Conservation (phyloP, 495 filamentous ascomycete genomes). For the Penicillium bialowiezense region DNA sequence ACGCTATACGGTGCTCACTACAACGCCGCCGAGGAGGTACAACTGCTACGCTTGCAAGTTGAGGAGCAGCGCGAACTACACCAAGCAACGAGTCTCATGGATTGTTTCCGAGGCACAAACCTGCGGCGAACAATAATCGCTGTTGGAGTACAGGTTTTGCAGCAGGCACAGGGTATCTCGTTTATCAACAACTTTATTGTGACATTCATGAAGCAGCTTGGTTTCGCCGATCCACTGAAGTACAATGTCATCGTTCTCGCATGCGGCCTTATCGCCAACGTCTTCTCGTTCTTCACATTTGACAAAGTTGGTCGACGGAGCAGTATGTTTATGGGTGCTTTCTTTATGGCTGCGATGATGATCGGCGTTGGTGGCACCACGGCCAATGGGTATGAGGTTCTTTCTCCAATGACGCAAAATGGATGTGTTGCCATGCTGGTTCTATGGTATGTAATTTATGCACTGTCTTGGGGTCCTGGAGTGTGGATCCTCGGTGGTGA, state of each 20-base stretch:
- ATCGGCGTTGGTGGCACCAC: slow-evolving; percentile 43
- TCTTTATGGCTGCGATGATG: slow-evolving; percentile 16
- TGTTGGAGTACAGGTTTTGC: slow-evolving; percentile 50
- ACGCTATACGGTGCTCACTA: slow-evolving; percentile 1
- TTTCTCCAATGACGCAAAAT: slow-evolving; percentile 3
- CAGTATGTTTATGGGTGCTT: slow-evolving; percentile 46
- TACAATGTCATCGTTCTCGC: slow-evolving; percentile 50
- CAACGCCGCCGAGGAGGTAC: slow-evolving; percentile 2
- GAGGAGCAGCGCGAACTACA: slow-evolving; percentile 5
- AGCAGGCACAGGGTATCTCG: slow-evolving; percentile 59
- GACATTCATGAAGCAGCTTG: slow-evolving; percentile 18
- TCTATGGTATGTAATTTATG: slow-evolving; percentile 11
- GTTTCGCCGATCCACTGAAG: slow-evolving; percentile 40
- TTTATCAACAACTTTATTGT: slow-evolving; percentile 40
- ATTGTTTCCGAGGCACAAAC: slow-evolving; percentile 45
- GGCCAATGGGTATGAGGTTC: background rate
- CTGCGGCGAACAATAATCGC: slow-evolving; percentile 47
- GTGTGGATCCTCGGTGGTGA: slow-evolving; percentile 12
- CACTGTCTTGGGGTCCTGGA: slow-evolving; percentile 9
- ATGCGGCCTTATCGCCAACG: slow-evolving; percentile 50
- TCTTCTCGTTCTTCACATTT: slow-evolving; percentile 50
- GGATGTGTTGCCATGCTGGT: slow-evolving; percentile 7
- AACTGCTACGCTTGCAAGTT: slow-evolving; percentile 4
- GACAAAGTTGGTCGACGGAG: slow-evolving; percentile 52
- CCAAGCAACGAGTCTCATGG: slow-evolving; percentile 4